Conservation (phyloP, 805 yeast genomes). For the Pichia cabralensis region DNA sequence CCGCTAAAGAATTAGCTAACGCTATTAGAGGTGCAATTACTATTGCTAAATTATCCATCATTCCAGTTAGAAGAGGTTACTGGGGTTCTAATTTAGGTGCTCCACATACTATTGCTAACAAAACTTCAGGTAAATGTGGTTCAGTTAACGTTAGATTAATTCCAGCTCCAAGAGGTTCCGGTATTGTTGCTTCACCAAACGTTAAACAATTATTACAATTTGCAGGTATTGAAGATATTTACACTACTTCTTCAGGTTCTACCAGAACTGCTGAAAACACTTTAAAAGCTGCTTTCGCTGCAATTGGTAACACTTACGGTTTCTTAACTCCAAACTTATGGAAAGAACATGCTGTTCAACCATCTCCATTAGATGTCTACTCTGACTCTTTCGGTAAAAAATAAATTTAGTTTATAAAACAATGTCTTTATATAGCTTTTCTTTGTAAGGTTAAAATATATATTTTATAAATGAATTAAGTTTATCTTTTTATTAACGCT, state of each 20-base stretch:
- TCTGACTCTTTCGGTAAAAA: slow-evolving; percentile 77
- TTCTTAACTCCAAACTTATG: slow-evolving; percentile 99
- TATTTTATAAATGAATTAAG: too few relatives aligned
- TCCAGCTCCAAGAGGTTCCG: slow-evolving; percentile 99
- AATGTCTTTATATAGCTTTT: too few relatives aligned
- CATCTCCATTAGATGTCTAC: slow-evolving; percentile 93
- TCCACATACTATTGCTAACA: slow-evolving; percentile 97
- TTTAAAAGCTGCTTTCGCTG: slow-evolving; percentile 98
- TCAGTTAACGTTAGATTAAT: slow-evolving; percentile 96
- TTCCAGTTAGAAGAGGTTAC: slow-evolving; percentile 99
- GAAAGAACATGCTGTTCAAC: slow-evolving; percentile 73
- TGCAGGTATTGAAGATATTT: slow-evolving; percentile 99
- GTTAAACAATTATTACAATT: slow-evolving; percentile 98
- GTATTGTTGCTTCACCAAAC: slow-evolving; percentile 99
- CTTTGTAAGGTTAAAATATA: too few relatives aligned
- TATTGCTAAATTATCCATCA: slow-evolving; percentile 96
- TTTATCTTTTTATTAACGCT: too few relatives aligned
- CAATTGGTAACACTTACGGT: slow-evolving; percentile 99
- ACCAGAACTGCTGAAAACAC: slow-evolving; percentile 99
- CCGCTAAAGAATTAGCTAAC: slow-evolving; percentile 99
- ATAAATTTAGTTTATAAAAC: slow-evolving; percentile 29
- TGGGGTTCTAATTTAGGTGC: slow-evolving; percentile 99
- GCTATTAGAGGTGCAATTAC: slow-evolving; percentile 99
- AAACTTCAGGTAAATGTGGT: slow-evolving; percentile 99
- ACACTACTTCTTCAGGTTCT: slow-evolving; percentile 97